Conservation (phyloP, 345 rosid genomes). For the Zanthoxylum bungeanum region DNA sequence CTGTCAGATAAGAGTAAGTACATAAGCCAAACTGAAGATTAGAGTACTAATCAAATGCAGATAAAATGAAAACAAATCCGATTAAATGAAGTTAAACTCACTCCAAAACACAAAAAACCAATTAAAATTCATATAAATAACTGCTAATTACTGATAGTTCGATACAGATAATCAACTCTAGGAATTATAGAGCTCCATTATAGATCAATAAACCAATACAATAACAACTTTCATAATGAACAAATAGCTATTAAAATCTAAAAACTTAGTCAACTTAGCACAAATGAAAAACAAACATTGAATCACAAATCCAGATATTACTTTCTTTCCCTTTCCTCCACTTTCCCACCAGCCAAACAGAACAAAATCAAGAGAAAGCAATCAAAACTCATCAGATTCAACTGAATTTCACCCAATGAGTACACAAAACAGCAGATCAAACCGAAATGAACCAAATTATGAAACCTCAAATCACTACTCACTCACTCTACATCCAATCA, state of each 20-base stretch:
- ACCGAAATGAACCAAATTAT: background rate
- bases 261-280: background rate
- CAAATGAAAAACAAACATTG: background rate
- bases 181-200: background rate
- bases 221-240: background rate
- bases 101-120: constrained; percentile 8
- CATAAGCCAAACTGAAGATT: constrained; percentile 8
- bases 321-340: background rate
- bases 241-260: background rate
- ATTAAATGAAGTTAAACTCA: constrained; percentile 3
- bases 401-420: constrained; percentile 7
- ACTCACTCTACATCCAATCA: constrained; percentile 3
- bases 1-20: constrained; percentile 32
- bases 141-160: background rate
- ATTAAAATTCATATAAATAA: background rate
- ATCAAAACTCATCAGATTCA: background rate
- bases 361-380: constrained; percentile 7
- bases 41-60: constrained; percentile 19
- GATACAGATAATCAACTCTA: background rate
- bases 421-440: constrained; percentile 22
- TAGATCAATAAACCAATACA: background rate
- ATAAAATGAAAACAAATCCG: constrained; percentile 28
- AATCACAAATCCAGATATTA: background rate
- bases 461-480: constrained; percentile 10
- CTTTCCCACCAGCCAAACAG: constrained; percentile 20